Conservation (phyloP, 2,329 filamentous ascomycete genomes). For the Seiridium unicorne region DNA sequence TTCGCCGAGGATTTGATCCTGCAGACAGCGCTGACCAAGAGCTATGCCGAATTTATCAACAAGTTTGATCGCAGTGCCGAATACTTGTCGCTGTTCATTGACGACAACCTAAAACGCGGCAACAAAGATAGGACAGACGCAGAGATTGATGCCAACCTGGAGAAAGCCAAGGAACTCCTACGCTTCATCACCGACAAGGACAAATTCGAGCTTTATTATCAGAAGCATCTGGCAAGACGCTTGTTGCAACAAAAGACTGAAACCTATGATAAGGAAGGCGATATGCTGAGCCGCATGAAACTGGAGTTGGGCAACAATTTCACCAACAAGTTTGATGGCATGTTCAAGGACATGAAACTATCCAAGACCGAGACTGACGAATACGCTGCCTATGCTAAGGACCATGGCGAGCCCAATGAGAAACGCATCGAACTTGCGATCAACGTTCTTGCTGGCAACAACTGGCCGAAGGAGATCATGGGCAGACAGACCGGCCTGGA, state of each 20-base stretch:
- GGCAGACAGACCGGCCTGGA: conserved; percentile 53
- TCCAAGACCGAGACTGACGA: conserved; percentile 78
- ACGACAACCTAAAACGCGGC: conserved; percentile 92
- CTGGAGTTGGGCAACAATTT: conserved; percentile 93
- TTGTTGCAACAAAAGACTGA: conserved; percentile 86
- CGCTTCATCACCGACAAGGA: conserved; percentile 91
- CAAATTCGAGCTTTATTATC: conserved; percentile 95
- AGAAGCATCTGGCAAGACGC: conserved; percentile 89
- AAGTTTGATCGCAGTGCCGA: conserved; percentile 82
- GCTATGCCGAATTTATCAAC: conserved; percentile 93
- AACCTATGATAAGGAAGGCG: conserved; percentile 88
- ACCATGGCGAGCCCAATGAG: conserved; percentile 48
- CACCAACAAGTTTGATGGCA: conserved; percentile 88
- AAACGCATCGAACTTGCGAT: conserved; percentile 77
- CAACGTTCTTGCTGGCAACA: conserved; percentile 86
- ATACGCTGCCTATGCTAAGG: conserved; percentile 68
- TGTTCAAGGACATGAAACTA: conserved; percentile 95
- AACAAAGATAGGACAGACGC: conserved; percentile 89
- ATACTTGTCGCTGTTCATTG: conserved; percentile 93
- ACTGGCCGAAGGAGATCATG: conserved; percentile 92
- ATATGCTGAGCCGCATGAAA: conserved; percentile 97
- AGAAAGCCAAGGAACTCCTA: conserved; percentile 85
- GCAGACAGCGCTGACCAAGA: conserved; percentile 79
- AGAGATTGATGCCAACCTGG: conserved; percentile 80
- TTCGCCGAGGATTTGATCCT: conserved; percentile 75